A percentile compares a stretch with the other conserved stretches of the same genome.
Conservation (phyloP, 73 alveolate species). For the Blepharisma japonicum region DNA sequence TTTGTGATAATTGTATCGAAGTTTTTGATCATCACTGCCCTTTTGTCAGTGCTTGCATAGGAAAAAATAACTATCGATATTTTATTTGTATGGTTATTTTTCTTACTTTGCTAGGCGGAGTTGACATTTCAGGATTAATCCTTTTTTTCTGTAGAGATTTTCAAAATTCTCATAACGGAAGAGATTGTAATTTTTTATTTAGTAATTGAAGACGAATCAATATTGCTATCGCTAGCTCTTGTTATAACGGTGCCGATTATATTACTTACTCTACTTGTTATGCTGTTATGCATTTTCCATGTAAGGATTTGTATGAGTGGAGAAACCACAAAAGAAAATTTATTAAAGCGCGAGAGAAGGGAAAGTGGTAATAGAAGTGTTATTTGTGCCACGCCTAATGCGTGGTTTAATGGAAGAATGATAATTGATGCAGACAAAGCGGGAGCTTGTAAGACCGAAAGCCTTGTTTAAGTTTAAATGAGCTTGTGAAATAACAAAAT, state of each 20-base stretch:
- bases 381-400: not conserved
- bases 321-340: conserved; percentile 16
- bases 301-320: not conserved
- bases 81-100: conserved; percentile 36
- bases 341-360: not conserved
- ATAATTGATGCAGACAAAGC: not conserved
- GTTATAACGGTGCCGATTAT: not conserved
- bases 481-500: no score
- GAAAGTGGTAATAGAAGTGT: not conserved
- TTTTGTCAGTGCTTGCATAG: conserved; percentile 94
- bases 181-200: conserved; percentile 10
- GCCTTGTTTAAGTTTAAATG: no score
- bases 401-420: conserved; percentile 24
- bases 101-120: conserved; percentile 15
- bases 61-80: conserved; percentile 63
- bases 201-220: not conserved
- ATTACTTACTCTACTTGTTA: not conserved
- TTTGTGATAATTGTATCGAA: conserved; percentile 94
- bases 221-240: not conserved
- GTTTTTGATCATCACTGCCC: conserved; percentile 98
- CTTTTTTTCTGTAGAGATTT: not conserved
- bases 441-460: no score
- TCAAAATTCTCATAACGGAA: no score
- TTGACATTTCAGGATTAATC: not conserved
- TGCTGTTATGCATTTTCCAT: conserved; percentile 3